Evolutionary conservation across 768 basidiomycete species (phyloP), one percentile per base, ranked within the genome.

Genomic region (Hypholoma fasciculare): DNA sequence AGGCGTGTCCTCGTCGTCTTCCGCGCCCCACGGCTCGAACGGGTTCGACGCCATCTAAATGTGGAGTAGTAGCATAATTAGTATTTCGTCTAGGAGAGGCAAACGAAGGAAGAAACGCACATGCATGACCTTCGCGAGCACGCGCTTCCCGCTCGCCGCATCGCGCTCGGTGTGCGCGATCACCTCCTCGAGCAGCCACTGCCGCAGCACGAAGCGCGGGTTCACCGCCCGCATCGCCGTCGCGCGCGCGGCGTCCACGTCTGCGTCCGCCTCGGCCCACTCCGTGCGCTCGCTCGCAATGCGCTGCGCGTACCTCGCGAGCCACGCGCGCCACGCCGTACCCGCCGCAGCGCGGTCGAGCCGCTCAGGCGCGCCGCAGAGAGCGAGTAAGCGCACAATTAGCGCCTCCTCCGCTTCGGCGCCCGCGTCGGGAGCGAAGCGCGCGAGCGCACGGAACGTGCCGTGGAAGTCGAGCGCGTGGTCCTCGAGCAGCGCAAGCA

Each of bases 101-200:
- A 34, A 43, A 52, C 43, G 17, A 42, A 60, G 30, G 47, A 51
- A 58, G 54, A 38, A 51, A 79, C 87, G 65, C 61, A 92, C 92
- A 76, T 90, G 81, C 72, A 97, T 75, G 16, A 97, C 89, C 72
- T 93, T 92, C 12, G 85, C 86, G 51, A 98, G 74, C 2, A 90
- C 74, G 57, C 80, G 76, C 74, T 85, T 87, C 49, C 89, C 90
- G 58, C 74, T 82, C 19, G 77, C 75, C 9, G 76, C 68, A 65
- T 94, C 90, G 58, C 73, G 72, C 67, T 94, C 90, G 1, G 94
- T 82, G 61, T 82, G 82, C 60, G 74, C 72, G 67, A 98, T 98
- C 20, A 92, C 88, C 67, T 98, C 96, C 70, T 98, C 95, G 36
- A 99, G 78, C 8, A 98, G 76, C 97, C 97, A 98, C 72, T 98